Evolutionary conservation across 768 basidiomycete genomes (phyloP), one percentile per base, ranked within the genome.

Genomic region (Lactarius evosmus): DNA sequence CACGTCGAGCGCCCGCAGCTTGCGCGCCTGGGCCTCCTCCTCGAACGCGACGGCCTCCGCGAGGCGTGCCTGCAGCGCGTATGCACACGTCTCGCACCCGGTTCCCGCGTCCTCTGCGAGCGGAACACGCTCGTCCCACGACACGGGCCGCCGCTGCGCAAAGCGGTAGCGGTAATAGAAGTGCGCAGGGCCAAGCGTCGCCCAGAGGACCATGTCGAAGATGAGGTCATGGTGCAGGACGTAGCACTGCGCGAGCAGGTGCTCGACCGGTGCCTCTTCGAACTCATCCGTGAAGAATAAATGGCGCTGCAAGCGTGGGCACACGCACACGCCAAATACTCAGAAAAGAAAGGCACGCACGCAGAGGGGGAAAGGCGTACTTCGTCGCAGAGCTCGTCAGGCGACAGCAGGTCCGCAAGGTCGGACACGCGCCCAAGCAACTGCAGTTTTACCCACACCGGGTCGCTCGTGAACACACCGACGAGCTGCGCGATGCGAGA

Each of bases 401-500:
- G 60, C 0, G 84, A 84, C 32, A 80, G 72, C 11, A 77, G 60
- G 16, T 73, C 69, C n/a, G 72, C 58, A 5, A 84, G 72, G 56
- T 74, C 73, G 0, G 70, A 64, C 5, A 84, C 75, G 16, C 86
- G 76, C 3, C 87, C 87, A 27, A 89, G 79, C 38, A 80, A 73
- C 22, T 62, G 56, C 2, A 73, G 52, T 11, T 22, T 63, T 5
- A 69, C 16, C 53, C 61, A 50, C 12, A 60, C 46, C 16, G 61
- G 33, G 30, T 54, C 63, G 25, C 63, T 56, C 11, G 67, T 73
- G 56, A 58, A 67, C 60, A 85, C 70, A 7, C 69, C 61, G 1
- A 69, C 68, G 63, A 90, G 77, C 40, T 83, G 82, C 0, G 82
- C 89, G 53, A 91, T 80, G 30, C 80, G 69, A 4, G 82, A 85